Evolutionary conservation across 1,139 yeast genomes (phyloP), one percentile per base, ranked within the genome.

Genomic region (Zhuliangozyma blackwelliae): DNA sequence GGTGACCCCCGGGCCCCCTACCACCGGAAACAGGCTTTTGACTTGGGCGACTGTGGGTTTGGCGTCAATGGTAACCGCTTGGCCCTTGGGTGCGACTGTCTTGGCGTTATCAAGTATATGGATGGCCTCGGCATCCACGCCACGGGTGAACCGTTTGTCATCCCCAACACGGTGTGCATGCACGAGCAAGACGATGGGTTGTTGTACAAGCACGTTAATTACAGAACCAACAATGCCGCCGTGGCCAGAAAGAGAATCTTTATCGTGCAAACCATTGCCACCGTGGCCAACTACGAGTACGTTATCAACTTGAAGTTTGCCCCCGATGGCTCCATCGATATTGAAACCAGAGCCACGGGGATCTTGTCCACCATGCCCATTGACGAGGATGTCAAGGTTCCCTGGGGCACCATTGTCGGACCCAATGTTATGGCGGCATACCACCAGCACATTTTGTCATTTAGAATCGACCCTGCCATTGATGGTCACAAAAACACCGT

Each of bases 1-100:
- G 94, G 90, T 55, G 95, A 85, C 58, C 94, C 95, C 50, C 77
- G 95, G 62, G 85, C 88, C 42, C 95, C 96, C 45, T 80, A 78
- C 66, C 95, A 86, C 67, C 79, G 95, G 71, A 87, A 87, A 68
- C 94, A 85, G 71, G 96, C 96, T 25, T 87, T 87, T 53, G 96
- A 87, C 62, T 74, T 87, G 55, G 95, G 96, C 59, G 96, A 87
- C 61, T 80, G 88, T 68, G 96, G 95, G 21, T 88, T 87, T 49
- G 96, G 96, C 58, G 75, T 71, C 47, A 77, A 76, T 49, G 95
- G 88, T 52, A 85, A 87, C 66, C 76, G 76, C 44, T 75, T 87
- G 55, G 70, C 66, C 39, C 73, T 87, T 47, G 96, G 96, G 35
- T 87, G 96, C 65, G 95, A 87, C 67, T 87, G 96, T 71, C 74